Percentiles rank a stretch among this genome's conserved stretches.
Evolutionary conservation across 805 yeast genomes (phyloP).

Genomic region (Candida oleophila): DNA sequence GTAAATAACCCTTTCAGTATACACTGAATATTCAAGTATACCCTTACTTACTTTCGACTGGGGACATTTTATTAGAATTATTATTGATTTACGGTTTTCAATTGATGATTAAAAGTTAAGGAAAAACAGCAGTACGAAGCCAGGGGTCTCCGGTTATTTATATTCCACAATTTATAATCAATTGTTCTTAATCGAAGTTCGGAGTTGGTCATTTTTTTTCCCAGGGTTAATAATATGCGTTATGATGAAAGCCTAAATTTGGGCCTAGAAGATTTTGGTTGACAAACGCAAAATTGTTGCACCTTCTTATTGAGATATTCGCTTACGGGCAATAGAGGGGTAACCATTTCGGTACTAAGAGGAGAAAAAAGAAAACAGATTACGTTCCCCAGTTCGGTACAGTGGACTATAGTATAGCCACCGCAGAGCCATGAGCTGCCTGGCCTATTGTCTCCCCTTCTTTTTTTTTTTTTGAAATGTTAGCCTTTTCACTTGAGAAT

Average conservation of each 20-base stretch:
- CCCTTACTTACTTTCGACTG: slow-evolving; percentile 2
- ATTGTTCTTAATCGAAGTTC: neutral
- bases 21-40: no score
- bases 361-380: no score
- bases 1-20: no score
- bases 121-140: neutral
- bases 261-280: neutral
- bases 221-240: no score
- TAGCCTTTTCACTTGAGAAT: neutral
- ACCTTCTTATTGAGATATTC: neutral
- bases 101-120: neutral
- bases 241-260: neutral
- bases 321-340: neutral
- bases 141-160: neutral
- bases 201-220: neutral
- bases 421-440: neutral
- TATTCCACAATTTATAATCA: neutral
- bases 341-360: neutral
- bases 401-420: neutral
- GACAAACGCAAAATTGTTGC: neutral
- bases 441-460: neutral
- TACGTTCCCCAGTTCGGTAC: no score
- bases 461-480: no score
- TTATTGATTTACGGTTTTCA: neutral
- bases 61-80: neutral